Conservation (phyloP, 2,329 filamentous ascomycete species). For the Ophiostoma sp. region DNA sequence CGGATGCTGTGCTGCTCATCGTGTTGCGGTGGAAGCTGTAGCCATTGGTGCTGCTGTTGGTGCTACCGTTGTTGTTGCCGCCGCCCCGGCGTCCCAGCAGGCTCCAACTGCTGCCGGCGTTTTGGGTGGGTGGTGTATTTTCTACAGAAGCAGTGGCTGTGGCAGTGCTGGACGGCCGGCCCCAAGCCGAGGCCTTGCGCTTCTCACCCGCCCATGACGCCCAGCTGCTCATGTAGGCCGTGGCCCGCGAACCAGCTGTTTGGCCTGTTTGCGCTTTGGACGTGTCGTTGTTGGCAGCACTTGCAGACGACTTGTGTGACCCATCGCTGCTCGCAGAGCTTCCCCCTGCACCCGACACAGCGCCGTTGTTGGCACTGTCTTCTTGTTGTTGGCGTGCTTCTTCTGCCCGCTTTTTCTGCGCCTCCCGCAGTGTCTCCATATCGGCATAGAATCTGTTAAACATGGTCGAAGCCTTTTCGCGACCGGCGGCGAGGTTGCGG, state of each 20-base stretch:
- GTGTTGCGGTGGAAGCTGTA: constrained; percentile 26
- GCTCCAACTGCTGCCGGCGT: constrained; percentile 20
- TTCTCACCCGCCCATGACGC: constrained; percentile 70
- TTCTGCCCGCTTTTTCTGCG: constrained; percentile 59
- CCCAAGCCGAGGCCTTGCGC: constrained; percentile 51
- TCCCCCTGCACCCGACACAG: background rate
- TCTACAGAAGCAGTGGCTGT: constrained; percentile 9
- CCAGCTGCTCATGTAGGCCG: constrained; percentile 64
- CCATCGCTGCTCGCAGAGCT: background rate
- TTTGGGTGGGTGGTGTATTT: background rate
- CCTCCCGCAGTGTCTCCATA: constrained; percentile 74
- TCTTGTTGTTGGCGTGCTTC: constrained; percentile 39
- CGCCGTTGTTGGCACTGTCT: background rate
- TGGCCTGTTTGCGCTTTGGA: constrained; percentile 43
- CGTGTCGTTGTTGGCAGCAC: constrained; percentile 31
- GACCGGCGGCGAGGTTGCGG: constrained; percentile 81
- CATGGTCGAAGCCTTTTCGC: constrained; percentile 79
- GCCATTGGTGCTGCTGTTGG: constrained; percentile 9
- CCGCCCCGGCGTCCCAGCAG: constrained; percentile 20
- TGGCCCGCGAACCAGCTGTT: constrained; percentile 51
- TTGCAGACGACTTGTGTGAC: background rate
- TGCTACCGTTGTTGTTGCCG: background rate
- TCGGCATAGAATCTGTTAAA: constrained; percentile 88
- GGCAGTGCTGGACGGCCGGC: constrained; percentile 27
- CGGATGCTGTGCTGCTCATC: constrained; percentile 27